These are phyloP conservation scores for Amylocystis lapponica DNA, from an alignment of 768 basidiomycete genomes.

Conservation along the genomic window DNA sequence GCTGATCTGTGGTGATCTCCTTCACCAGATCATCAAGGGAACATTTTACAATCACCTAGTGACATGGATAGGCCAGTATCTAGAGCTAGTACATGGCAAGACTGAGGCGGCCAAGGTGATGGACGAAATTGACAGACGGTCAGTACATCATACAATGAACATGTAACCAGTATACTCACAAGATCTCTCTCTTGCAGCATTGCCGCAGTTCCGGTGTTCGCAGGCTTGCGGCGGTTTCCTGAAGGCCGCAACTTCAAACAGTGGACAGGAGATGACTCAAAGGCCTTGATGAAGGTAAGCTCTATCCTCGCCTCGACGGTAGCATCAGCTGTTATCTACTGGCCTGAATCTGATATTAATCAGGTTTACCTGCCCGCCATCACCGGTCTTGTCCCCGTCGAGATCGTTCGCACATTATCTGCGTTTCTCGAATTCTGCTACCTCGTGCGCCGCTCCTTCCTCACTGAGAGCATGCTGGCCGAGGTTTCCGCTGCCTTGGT, in stretches of 20 bases:
- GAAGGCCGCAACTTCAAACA: slow-evolving; percentile 21
- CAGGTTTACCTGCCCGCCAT: slow-evolving; percentile 21
- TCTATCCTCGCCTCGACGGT: no score
- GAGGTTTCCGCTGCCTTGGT: neutral
- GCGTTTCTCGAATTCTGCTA: slow-evolving; percentile 23
- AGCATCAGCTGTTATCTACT: neutral
- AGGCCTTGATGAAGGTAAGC: slow-evolving; percentile 23
- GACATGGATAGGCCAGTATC: no score
- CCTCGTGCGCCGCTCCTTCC: slow-evolving; percentile 1
- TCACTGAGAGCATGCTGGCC: neutral
- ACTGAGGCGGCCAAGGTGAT: no score
- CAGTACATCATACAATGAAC: no score
- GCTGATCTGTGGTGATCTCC: no score
- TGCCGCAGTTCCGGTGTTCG: slow-evolving; percentile 13
- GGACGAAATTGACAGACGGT: no score
- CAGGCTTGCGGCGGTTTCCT: slow-evolving; percentile 15
- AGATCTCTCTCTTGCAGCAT: no score
- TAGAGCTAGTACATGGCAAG: no score
- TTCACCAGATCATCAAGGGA: no score
- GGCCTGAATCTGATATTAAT: neutral
- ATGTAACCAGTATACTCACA: no score
- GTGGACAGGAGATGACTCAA: slow-evolving; percentile 25
- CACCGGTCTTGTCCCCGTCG: slow-evolving; percentile 9
- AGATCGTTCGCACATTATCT: slow-evolving; percentile 11
- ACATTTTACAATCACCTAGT: no score